Evolutionary conservation across 148 eudicot species (phyloP), one percentile per base, ranked within the genome.

Genomic region (Camellia japonica): DNA sequence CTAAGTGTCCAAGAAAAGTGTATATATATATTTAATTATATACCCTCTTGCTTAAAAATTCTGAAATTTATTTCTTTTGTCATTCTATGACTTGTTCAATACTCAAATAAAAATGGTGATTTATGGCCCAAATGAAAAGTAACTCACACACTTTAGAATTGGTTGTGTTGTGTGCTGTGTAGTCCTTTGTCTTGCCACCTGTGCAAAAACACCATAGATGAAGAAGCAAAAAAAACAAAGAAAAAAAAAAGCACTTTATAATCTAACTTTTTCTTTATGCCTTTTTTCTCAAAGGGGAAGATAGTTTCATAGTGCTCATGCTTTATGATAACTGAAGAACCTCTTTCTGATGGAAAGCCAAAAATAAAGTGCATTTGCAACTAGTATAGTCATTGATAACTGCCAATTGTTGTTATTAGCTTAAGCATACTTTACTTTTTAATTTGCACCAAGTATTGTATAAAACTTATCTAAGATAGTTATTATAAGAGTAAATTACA

Each of bases 41-140:
- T 14, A 13, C 62, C 18, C 14, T 59, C 18, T 59, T 4, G 16
- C 18, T 59, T 59, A 59, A 59, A 59, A 11, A 3, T 59, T 59
- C 3, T 59, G 9, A 7, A 8, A 3, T 59, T 59, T 11, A 13
- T 9, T 59, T 59, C 62, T 59, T 59, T 59, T 5, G 10, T 51
- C 38, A 30, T 30, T 30, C 38, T 30, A 30, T 6, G 4, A 6
- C 42, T 23, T 20, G 23, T 65, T 30, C 69, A 65, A 65, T 20
- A 65, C 43, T 38, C 42, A 20, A 38, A 20, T 20, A 2, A 20
- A 65, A 69, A 44, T n/a, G 56, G 55, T 47, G 38, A 47, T 15
- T 44, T 9, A 68, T 71, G 58, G 74, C 74, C 74, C 74, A 71
- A 49, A 71, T 16, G 10, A 68, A 68, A 68, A 14, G 52, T 47